Conservation (phyloP, 2,329 filamentous ascomycete species). For the Hypomyces rosellus region DNA sequence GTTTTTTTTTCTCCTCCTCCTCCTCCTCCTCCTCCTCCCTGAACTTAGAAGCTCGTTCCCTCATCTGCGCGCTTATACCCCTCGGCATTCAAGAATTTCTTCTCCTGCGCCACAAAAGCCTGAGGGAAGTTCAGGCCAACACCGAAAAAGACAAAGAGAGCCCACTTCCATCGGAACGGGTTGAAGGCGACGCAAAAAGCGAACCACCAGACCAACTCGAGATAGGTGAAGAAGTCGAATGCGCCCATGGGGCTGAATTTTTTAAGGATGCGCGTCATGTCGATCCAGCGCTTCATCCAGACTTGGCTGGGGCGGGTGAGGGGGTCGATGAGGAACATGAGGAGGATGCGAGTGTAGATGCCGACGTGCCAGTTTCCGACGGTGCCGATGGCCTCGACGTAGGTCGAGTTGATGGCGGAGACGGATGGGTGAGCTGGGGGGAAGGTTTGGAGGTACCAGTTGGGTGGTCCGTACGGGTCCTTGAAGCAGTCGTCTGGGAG, state of each 20-base stretch:
- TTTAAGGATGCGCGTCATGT: slow-evolving; percentile 72
- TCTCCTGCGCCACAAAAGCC: slow-evolving; percentile 60
- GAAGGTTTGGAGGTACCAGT: slow-evolving; percentile 86
- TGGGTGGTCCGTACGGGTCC: slow-evolving; percentile 69
- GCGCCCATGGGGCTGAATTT: slow-evolving; percentile 61
- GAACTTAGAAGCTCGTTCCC: slow-evolving; percentile 7
- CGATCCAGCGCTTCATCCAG: slow-evolving; percentile 83
- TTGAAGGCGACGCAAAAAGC: slow-evolving; percentile 71
- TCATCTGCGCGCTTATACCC: slow-evolving; percentile 23
- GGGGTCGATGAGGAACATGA: slow-evolving; percentile 81
- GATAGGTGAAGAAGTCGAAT: slow-evolving; percentile 86
- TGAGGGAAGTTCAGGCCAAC: slow-evolving; percentile 61
- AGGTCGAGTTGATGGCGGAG: slow-evolving; percentile 78
- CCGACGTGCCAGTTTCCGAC: slow-evolving; percentile 87
- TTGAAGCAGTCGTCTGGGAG: slow-evolving; percentile 67
- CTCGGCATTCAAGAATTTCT: slow-evolving; percentile 49
- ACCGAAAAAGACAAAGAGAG: slow-evolving; percentile 73
- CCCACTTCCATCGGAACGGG: slow-evolving; percentile 89
- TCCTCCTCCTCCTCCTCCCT: background rate
- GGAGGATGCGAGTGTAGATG: slow-evolving; percentile 77
- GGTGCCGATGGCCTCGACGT: slow-evolving; percentile 71
- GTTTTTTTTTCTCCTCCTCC: too few relatives aligned
- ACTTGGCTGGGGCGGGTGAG: slow-evolving; percentile 62
- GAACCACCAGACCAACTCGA: slow-evolving; percentile 82
- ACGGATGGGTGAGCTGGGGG: slow-evolving; percentile 67